Percentiles rank a stretch among this genome's conserved stretches.
phyloP scores from a whole-genome alignment of 1,284 basidiomycete species.

The Ceratobasidium sp. region DNA sequence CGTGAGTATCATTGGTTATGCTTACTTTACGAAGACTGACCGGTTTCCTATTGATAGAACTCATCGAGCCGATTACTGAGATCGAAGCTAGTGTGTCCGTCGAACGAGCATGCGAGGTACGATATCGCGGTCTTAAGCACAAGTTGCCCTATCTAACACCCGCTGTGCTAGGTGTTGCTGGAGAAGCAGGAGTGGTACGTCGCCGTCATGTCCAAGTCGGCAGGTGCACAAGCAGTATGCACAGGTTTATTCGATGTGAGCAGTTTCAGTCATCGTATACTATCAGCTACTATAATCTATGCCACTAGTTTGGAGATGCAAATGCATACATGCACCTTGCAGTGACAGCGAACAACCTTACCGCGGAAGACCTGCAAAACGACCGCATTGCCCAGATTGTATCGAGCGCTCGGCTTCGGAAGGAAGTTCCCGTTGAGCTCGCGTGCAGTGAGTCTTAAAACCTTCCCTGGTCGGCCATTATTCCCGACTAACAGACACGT shows the following conservation, averaged over 20 bases:
- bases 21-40: neutral
- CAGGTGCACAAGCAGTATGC: constrained; percentile 58
- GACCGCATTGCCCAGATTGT: constrained; percentile 75
- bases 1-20: constrained; percentile 5
- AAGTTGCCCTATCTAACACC: constrained; percentile 6
- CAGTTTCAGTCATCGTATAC: constrained; percentile 40
- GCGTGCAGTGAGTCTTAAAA: constrained; percentile 76
- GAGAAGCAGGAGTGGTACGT: constrained; percentile 73
- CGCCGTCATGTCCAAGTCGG: constrained; percentile 64
- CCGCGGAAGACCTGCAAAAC: constrained; percentile 70
- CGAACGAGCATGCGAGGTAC: constrained; percentile 83
- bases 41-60: constrained; percentile 13
- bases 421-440: constrained; percentile 76
- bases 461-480: constrained; percentile 6
- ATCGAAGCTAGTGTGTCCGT: constrained; percentile 77
- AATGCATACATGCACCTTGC: constrained; percentile 85
- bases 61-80: constrained; percentile 43
- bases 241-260: constrained; percentile 81
- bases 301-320: constrained; percentile 78
- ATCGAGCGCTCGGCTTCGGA: constrained; percentile 73
- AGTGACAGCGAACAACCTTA: constrained; percentile 77
- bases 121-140: constrained; percentile 51
- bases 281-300: neutral
- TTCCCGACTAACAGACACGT: neutral
- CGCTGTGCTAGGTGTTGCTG: constrained; percentile 66